Evolutionary conservation across 108 stramenopile species (phyloP), one percentile per base, ranked within the genome.

Genomic region (Epithemia pelagica): DNA sequence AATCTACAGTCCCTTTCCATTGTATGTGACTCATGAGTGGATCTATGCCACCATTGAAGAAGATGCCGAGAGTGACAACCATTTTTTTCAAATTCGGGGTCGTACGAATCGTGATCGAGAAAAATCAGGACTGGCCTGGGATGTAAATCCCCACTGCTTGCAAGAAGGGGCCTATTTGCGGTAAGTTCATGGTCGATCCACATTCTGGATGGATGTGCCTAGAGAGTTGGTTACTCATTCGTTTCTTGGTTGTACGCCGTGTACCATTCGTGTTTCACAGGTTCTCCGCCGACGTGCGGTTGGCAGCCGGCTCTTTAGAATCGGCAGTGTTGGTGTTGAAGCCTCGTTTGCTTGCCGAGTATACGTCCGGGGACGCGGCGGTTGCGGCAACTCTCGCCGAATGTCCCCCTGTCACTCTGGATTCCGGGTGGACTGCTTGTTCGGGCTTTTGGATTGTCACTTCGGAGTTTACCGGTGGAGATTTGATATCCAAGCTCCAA

Each of bases 401-500:
- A 5, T 46, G 37, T 46, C 37, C 37, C 15, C 10, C 37, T 46
- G 37, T 15, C 5, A 46, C 37, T n/a, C n/a, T n/a, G 15, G 15
- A 15, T 46, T 46, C 37, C 37, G 37, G 15, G 5, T 46, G 37
- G 37, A 46, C 37, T 15, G 10, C 5, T 5, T 46, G 37, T 46
- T 5, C 5, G 15, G 37, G 5, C 15, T 46, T 46, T 10, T 46
- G 5, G 26, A 64, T 51, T 27, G 62, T 46, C 0, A 31, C 62
- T 8, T 31, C 23, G 0, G 62, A 8, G 10, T 18, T 46, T 7
- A 51, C 46, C 18, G 52, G 52, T 0, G 23, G 52, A 0, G 37
- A 28, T 15, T 31, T 52, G 46, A 1, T 46, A 26, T n/a, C n/a
- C n/a, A 27, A 64, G 62, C 52, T 52, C 32, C 46, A 64, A 23